Conservation (phyloP, 768 basidiomycete genomes). For the Thelephora aurantiotincta region DNA sequence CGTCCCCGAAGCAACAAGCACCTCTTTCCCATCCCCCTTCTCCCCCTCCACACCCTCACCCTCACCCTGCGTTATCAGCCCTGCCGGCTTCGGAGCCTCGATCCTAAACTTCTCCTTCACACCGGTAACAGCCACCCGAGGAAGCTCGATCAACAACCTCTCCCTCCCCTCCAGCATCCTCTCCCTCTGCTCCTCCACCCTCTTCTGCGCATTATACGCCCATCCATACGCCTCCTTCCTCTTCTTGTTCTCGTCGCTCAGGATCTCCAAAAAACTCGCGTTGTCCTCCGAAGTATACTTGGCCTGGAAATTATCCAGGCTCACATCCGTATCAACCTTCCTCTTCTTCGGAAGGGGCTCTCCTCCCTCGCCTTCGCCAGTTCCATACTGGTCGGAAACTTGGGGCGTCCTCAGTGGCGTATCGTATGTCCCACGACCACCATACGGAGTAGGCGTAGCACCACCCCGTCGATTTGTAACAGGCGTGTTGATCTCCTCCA, state of each 20-base stretch:
- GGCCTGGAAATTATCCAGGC: conserved; percentile 79
- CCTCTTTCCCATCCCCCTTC: conserved; percentile 16
- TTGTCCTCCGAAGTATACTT: conserved; percentile 96
- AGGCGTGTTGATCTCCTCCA: conserved; percentile 55
- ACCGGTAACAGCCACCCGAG: conserved; percentile 31
- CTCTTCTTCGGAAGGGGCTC: conserved; percentile 40
- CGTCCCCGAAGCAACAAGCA: conserved; percentile 10
- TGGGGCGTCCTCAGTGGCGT: conserved; percentile 41
- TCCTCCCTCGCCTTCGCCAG: conserved; percentile 7
- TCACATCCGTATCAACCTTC: conserved; percentile 46
- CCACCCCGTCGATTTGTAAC: conserved; percentile 17
- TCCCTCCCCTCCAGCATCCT: conserved; percentile 58
- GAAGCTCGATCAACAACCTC: conserved; percentile 58
- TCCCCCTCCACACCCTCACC: conserved; percentile 13
- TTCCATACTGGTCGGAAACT: no score
- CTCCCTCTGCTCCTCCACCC: conserved; percentile 53
- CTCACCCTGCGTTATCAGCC: conserved; percentile 30
- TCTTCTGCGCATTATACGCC: conserved; percentile 89
- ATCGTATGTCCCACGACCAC: conserved; percentile 33
- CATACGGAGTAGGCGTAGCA: conserved; percentile 58
- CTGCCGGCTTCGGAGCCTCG: conserved; percentile 40
- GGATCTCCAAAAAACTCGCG: conserved; percentile 85
- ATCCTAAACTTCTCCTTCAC: conserved; percentile 56
- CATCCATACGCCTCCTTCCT: conserved; percentile 75
- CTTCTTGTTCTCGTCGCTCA: conserved; percentile 78